A percentile compares a stretch with the other conserved stretches of the same genome.
These are phyloP conservation scores for Anthostomella pinea DNA, from an alignment of 2,329 filamentous ascomycete genomes.

Conservation along the genomic window DNA sequence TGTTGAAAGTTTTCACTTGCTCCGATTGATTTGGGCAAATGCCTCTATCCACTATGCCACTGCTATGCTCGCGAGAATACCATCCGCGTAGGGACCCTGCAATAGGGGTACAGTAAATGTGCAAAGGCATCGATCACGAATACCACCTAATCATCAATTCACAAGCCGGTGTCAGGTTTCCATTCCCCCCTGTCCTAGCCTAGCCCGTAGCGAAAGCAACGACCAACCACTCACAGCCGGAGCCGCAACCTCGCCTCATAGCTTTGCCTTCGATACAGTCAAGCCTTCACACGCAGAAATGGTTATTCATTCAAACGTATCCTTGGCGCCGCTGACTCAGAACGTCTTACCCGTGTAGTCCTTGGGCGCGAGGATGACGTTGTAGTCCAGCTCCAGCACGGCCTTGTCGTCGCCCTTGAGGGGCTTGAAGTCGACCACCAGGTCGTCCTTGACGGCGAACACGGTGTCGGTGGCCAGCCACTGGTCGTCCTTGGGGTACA, in stretches of 20 bases:
- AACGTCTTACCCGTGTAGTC: slow-evolving; percentile 41
- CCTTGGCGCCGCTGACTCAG: slow-evolving; percentile 8
- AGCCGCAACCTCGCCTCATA: slow-evolving; percentile 5
- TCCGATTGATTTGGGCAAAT: too few species aligned
- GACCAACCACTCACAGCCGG: not conserved
- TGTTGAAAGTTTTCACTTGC: too few species aligned
- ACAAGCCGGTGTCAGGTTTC: not conserved
- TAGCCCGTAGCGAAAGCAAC: not conserved
- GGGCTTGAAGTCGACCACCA: slow-evolving; percentile 50
- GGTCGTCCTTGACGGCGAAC: slow-evolving; percentile 53
- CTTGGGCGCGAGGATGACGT: slow-evolving; percentile 43
- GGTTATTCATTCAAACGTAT: slow-evolving; percentile 6
- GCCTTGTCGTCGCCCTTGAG: slow-evolving; percentile 32
- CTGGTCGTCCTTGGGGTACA: slow-evolving; percentile 67
- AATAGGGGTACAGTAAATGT: too few species aligned
- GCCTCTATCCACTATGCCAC: too few species aligned
- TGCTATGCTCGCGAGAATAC: too few species aligned
- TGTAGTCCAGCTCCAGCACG: slow-evolving; percentile 32
- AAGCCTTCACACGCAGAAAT: slow-evolving; percentile 9
- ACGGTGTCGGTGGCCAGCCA: slow-evolving; percentile 56
- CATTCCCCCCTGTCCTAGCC: not conserved
- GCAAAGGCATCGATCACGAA: too few species aligned
- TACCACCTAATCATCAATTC: too few species aligned
- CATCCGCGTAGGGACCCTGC: too few species aligned
- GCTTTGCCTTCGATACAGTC: slow-evolving; percentile 5